Conservation (phyloP, 1,284 basidiomycete species). For the Cryptococcus depauperatus region DNA sequence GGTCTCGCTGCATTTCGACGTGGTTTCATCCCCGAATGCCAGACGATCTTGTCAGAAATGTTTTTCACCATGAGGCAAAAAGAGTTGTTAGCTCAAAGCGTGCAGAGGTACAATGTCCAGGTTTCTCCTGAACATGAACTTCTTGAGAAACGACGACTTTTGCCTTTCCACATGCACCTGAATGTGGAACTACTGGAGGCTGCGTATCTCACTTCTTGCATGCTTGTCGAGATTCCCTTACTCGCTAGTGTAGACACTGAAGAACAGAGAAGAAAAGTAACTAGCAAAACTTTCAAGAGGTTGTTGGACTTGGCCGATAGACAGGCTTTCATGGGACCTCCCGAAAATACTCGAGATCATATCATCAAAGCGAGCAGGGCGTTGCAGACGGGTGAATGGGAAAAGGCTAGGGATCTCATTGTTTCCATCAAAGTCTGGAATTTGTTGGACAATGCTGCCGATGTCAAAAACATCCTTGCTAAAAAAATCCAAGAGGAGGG, state of each 20-base stretch:
- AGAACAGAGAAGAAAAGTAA: constrained; percentile 81
- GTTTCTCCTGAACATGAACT: constrained; percentile 93
- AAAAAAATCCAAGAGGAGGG: constrained; percentile 98
- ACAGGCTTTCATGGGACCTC: constrained; percentile 95
- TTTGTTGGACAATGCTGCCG: constrained; percentile 77
- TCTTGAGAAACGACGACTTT: constrained; percentile 85
- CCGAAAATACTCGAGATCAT: constrained; percentile 96
- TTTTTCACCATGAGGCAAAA: constrained; percentile 93
- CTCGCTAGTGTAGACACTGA: constrained; percentile 89
- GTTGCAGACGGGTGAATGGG: constrained; percentile 94
- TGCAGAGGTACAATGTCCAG: constrained; percentile 73
- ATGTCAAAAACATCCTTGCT: constrained; percentile 91
- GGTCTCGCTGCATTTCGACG: constrained; percentile 94
- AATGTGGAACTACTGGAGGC: constrained; percentile 97
- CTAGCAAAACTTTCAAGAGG: constrained; percentile 91
- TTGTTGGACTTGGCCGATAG: constrained; percentile 95
- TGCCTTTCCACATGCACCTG: constrained; percentile 99
- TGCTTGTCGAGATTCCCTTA: constrained; percentile 95
- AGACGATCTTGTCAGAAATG: constrained; percentile 87
- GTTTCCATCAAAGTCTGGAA: constrained; percentile 97
- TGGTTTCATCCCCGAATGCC: constrained; percentile 89
- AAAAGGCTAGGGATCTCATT: constrained; percentile 84
- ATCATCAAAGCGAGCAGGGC: constrained; percentile 99
- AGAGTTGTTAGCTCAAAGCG: constrained; percentile 93
- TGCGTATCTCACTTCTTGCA: constrained; percentile 94